A percentile compares a stretch with the other conserved stretches of the same genome.
Conservation (phyloP, 257 asterid genomes). For the Haberlea rhodopensis region DNA sequence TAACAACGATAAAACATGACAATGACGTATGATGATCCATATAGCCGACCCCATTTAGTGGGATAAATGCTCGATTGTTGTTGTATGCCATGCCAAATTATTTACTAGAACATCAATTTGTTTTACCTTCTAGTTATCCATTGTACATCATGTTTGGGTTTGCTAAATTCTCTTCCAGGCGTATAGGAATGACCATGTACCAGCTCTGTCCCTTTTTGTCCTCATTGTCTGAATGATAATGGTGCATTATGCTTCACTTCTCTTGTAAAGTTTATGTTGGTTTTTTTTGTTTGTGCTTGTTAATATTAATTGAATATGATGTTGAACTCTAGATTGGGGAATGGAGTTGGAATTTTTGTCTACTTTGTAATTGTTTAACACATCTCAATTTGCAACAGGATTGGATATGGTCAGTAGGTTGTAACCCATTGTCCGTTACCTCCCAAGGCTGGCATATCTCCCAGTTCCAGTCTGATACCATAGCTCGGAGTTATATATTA, state of each 20-base stretch:
- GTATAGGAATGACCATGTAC: neutral
- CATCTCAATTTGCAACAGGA: conserved; percentile 50
- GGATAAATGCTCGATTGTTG: no score
- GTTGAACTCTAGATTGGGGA: conserved; percentile 15
- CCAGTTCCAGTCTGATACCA: conserved; percentile 77
- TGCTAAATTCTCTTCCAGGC: conserved; percentile 1
- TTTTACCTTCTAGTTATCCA: conserved; percentile 8
- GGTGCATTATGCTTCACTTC: no score
- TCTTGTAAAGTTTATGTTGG: conserved; percentile 11
- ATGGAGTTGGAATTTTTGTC: conserved; percentile 11
- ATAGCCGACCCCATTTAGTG: no score
- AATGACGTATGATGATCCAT: no score
- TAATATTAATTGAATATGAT: neutral
- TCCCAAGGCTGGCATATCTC: conserved; percentile 83
- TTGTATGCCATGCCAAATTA: conserved; percentile 4
- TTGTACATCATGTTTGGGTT: neutral
- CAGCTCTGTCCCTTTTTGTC: neutral
- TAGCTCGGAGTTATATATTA: conserved; percentile 89
- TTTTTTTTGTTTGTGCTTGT: neutral
- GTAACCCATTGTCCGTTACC: conserved; percentile 83
- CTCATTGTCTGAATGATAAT: conserved; percentile 4
- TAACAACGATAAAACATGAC: no score
- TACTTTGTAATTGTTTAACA: conserved; percentile 8
- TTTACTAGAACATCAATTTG: conserved; percentile 1
- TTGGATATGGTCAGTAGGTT: conserved; percentile 98